Conservation (phyloP, 2,329 filamentous ascomycete species). For the Talaromyces sp. region DNA sequence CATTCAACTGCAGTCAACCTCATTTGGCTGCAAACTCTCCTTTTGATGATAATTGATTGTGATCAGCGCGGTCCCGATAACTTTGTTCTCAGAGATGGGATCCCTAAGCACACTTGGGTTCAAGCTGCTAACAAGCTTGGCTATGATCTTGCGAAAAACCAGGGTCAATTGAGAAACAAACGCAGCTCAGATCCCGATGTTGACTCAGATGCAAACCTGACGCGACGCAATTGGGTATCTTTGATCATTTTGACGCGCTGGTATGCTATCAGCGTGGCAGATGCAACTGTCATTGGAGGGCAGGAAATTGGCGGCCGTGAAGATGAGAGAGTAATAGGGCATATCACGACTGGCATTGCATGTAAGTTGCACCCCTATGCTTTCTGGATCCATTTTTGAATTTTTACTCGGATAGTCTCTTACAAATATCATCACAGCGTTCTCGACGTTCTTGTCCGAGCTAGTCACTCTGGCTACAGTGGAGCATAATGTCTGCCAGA, state of each 20-base stretch:
- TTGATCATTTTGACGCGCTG: conserved; percentile 44
- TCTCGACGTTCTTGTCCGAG: conserved; percentile 41
- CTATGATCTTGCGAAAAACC: conserved; percentile 42
- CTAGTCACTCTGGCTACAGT: conserved; percentile 37
- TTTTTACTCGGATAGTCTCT: conserved; percentile 5
- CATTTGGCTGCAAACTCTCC: conserved; percentile 45
- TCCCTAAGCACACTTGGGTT: conserved; percentile 44
- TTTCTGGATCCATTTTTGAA: background rate
- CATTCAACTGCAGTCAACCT: conserved; percentile 41
- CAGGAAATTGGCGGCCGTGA: conserved; percentile 43
- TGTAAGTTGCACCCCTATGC: conserved; percentile 33
- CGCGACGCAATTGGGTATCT: conserved; percentile 44
- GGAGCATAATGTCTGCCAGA: conserved; percentile 39
- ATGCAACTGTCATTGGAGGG: conserved; percentile 40
- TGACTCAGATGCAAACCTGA: conserved; percentile 46
- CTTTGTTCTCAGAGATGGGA: conserved; percentile 43
- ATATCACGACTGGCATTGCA: conserved; percentile 39
- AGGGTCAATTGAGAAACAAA: conserved; percentile 43
- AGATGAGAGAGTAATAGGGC: conserved; percentile 42
- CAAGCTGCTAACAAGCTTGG: conserved; percentile 43
- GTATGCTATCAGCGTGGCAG: conserved; percentile 46
- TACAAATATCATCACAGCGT: conserved; percentile 25
- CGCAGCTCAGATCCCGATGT: conserved; percentile 37
- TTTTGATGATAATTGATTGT: conserved; percentile 47
- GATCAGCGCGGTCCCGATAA: conserved; percentile 47